These are phyloP conservation scores for Geotrichum reessii DNA, from an alignment of 1,139 yeast species.

Conservation along the genomic window DNA sequence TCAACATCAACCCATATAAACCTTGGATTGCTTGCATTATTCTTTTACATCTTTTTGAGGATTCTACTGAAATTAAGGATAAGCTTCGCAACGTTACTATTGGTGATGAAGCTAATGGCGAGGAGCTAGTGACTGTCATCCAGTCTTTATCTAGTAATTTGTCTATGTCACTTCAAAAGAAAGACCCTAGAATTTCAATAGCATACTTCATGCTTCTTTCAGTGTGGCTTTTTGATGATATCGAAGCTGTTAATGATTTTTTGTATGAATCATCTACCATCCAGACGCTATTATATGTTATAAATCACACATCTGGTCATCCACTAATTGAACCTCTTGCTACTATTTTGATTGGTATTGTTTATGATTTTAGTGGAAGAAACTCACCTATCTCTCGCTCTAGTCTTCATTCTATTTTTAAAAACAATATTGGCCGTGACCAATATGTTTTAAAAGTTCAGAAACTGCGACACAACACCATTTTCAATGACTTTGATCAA, in stretches of 20 bases:
- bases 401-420: conserved; percentile 57
- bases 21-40: conserved; percentile 79
- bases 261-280: conserved; percentile 60
- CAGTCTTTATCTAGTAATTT: conserved; percentile 77
- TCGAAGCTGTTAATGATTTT: conserved; percentile 69
- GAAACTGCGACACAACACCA: conserved; percentile 58
- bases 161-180: conserved; percentile 55
- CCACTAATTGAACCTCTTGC: conserved; percentile 71
- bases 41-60: conserved; percentile 58
- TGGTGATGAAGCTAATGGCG: conserved; percentile 61
- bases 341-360: conserved; percentile 64
- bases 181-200: conserved; percentile 71
- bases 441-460: conserved; percentile 69
- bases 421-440: conserved; percentile 72
- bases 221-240: conserved; percentile 75
- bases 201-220: conserved; percentile 74
- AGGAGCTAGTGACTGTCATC: conserved; percentile 66
- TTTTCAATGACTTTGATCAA: conserved; percentile 52
- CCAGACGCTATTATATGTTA: conserved; percentile 61
- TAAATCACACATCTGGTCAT: conserved; percentile 55
- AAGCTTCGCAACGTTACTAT: conserved; percentile 52
- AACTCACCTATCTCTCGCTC: conserved; percentile 64
- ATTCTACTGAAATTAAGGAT: conserved; percentile 45
- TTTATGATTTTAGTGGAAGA: conserved; percentile 74
- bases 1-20: conserved; percentile 75